Percentiles rank a stretch among this genome's conserved stretches.
Evolutionary conservation across 2,329 filamentous ascomycete species (phyloP).

Genomic region (Coniochaeta sp.): DNA sequence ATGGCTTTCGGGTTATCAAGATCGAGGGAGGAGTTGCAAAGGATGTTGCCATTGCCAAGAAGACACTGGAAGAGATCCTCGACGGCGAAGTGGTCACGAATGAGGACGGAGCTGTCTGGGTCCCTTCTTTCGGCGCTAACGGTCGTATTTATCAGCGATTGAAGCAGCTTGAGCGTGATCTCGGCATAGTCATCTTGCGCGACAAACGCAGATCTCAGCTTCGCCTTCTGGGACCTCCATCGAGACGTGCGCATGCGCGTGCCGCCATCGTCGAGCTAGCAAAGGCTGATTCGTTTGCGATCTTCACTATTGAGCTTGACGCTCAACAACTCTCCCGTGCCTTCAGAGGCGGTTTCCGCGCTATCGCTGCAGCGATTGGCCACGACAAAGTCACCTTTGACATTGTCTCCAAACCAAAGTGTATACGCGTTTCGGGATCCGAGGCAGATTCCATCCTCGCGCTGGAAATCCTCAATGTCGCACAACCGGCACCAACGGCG

Average conservation of each 20-base stretch:
- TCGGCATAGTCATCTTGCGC: neutral
- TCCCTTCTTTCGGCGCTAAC: neutral
- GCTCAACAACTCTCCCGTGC: neutral
- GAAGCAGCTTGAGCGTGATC: neutral
- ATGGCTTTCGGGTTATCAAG: constrained; percentile 14
- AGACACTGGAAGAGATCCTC: neutral
- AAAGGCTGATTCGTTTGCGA: no score
- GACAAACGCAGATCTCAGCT: neutral
- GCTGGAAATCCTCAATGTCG: constrained; percentile 10
- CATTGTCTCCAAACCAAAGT: constrained; percentile 20
- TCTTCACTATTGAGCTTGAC: neutral
- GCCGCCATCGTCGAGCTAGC: neutral
- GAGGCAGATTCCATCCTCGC: constrained; percentile 5
- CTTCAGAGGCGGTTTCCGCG: no score
- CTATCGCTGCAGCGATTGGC: no score
- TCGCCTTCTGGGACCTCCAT: neutral
- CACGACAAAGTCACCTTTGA: constrained; percentile 18
- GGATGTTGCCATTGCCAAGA: constrained; percentile 17
- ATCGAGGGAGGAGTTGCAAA: constrained; percentile 2
- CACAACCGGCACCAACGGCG: neutral
- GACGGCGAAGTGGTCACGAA: neutral
- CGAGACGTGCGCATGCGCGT: neutral
- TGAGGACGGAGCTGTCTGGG: neutral
- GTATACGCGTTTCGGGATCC: constrained; percentile 23
- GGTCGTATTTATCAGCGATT: neutral